Evolutionary conservation across 2,329 filamentous ascomycete genomes (phyloP), one percentile per base, ranked within the genome.

Genomic region (Didymella pomorum): DNA sequence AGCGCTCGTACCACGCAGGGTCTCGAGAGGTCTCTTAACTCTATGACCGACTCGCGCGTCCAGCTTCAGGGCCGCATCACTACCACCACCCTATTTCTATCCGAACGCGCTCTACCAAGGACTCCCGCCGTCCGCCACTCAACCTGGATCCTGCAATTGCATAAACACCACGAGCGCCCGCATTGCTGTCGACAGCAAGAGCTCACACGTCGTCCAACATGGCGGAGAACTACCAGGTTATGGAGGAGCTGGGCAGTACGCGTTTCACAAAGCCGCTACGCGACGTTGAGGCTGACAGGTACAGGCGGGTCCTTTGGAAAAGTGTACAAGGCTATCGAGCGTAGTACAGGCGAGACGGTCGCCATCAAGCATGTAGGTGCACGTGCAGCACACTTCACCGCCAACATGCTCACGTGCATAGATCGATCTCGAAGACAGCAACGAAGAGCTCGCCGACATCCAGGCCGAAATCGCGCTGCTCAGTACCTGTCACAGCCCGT

Each of bases 341-440:
- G 89, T 75, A 82, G 87, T 26, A 97, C 94, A 1, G 94, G 94
- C 64, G 93, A 97, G 71, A 90, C 93, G 39, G 95, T 98, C 52
- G 95, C 95, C 29, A 95, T 99, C 78, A 99, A 99, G 80, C 92
- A 96, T 83, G 93, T 95, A 83, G 73, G 90, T 52, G 31, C 28
- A n/a, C 41, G 5, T 35, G 20, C 33, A 35, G 28, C 23, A 11
- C 26, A 4, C 9, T 23, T 16, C n/a, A 18, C 9, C 16, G 21
- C 31, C 8, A 31, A 31, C 31, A 26, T 33, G 26, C 56, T 68
- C 37, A 68, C 42, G 20, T 43, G 20, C 43, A 21, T 37, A 98
- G 93, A 98, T 99, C 77, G 95, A 99, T 78, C 91, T 99, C 73
- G 95, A 99, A 80, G 96, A 94, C 58, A 98, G 93, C 82, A 94